Base-by-base conservation (phyloP, 495 filamentous ascomycete species). In the Astrocystis sublimbata region DNA sequence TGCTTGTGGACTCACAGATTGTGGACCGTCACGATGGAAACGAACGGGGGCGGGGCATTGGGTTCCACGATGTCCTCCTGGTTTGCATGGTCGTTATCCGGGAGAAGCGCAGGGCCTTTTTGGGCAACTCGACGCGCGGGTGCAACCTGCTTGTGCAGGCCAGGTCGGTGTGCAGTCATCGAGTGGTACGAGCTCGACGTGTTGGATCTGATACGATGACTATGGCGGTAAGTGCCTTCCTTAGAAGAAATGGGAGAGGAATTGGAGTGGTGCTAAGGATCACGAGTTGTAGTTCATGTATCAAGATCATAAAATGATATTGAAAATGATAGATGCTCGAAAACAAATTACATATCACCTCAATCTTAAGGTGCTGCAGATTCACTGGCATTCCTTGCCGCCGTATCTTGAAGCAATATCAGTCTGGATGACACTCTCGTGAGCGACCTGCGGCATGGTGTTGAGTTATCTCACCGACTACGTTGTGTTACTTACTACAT, bases 281-380 rank as follows among this genome's bases (percentile, higher is more conserved):
- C 61, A 63, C 38, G 61, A 63, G 53, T 58, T 63, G 35, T 35
- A 63, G 24, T 43, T 54, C 21, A 30, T 63, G 9, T 63, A 61
- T 21, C 58, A 53, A 35, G 47, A 53, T 6, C 45, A 42, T n/a
- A 13, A 15, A 8, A 10, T 10, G n/a, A 36, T 28, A 12, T 58
- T 3, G n/a, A n/a, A 42, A 13, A 13, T 17, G 8, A 42, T 40
- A 24, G 4, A 49, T 21, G 31, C 36, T 45, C 40, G 50, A 49
- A 50, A 43, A 43, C 57, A 36, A 12, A 24, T 45, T 42, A 45
- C 4, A 30, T 30, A 36, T 28, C 0, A 23, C 21, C 31, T 50
- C 10, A 21, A 38, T 24, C 17, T 17, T 8, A 38, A 6, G 6
- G 6, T 36, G 6, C 6, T 21, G 17, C 28, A 51, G 19, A 51